Evolutionary conservation across 768 basidiomycete species (phyloP).

Genomic region (Amanita muscaria): DNA sequence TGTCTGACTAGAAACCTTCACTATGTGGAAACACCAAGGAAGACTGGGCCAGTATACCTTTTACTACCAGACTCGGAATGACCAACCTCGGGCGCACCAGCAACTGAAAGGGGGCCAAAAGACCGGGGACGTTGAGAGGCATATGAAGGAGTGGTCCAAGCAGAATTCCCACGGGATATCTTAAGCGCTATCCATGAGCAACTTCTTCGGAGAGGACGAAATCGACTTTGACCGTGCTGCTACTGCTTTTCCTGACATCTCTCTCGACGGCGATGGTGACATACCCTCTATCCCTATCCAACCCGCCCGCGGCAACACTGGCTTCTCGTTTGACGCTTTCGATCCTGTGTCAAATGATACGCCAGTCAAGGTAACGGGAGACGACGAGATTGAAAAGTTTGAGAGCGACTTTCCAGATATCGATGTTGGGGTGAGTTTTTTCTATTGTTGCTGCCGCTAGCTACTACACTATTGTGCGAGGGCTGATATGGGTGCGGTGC

Average conservation of each 20-base stretch:
- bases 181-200: too few species aligned
- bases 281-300: conserved; percentile 29
- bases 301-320: conserved; percentile 22
- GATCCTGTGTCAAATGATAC: conserved; percentile 36
- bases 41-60: conserved; percentile 56
- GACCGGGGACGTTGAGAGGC: conserved; percentile 69
- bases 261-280: conserved; percentile 57
- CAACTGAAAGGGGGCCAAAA: conserved; percentile 64
- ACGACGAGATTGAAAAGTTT: conserved; percentile 81
- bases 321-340: conserved; percentile 66
- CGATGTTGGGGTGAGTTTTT: conserved; percentile 26
- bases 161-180: conserved; percentile 5
- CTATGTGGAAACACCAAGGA: too few species aligned
- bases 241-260: conserved; percentile 79
- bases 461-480: too few species aligned
- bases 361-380: conserved; percentile 75
- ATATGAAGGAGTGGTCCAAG: conserved; percentile 26
- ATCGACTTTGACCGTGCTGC: conserved; percentile 80
- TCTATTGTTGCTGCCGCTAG: too few species aligned
- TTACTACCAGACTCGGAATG: conserved; percentile 54
- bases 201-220: conserved; percentile 36
- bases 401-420: conserved; percentile 82
- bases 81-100: conserved; percentile 58
- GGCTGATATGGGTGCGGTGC: conserved; percentile 3
- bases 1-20: conserved; percentile 54